Base-by-base conservation (phyloP, 176 grass and related monocot genomes). In the Elymus sibiricus region DNA sequence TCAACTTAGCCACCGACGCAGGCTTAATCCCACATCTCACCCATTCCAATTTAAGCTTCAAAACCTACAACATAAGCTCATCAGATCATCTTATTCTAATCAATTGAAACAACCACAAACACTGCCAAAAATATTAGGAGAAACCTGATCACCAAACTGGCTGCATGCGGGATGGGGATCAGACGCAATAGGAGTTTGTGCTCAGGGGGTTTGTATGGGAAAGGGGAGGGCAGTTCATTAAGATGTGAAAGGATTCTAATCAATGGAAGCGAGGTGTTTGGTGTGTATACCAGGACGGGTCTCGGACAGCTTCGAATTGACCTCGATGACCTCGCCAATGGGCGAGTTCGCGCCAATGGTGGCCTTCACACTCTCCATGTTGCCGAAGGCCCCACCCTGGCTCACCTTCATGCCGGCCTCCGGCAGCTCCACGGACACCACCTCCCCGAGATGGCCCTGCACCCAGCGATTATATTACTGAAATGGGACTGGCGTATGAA, bases 341-440 rank as follows among this genome's bases (percentile, higher is more conserved):
- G 97, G 97, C 32, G 88, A 94, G 81, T 98, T 98, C 22, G 95
- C 70, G 60, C 95, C 97, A 66, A 93, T 98, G 17, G 96, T 98
- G 16, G 96, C 97, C 69, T 98, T 98, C 74, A 98, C 97, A 80
- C 97, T 98, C 90, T 98, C 94, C 63, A 98, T 93, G 40, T 94
- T 90, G 40, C 97, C 94, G 73, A 98, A 98, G 34, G 86, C 42
- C 47, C 76, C 86, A 66, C 94, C 94, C 63, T 87, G 84, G 2
- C 40, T 38, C 37, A 38, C 37, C 37, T 38, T 38, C 40, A 67
- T 8, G 19, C 94, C 93, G 5, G 86, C 35, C 35, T 94, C 94
- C 17, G 97, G 97, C 84, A 98, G 85, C 82, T 98, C 97, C 74
- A 98, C 90, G 74, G 94, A 98, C 82, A 98, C 97, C 47, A 98